Conservation (phyloP, 306 rosid genomes). For the Albizia julibrissin region DNA sequence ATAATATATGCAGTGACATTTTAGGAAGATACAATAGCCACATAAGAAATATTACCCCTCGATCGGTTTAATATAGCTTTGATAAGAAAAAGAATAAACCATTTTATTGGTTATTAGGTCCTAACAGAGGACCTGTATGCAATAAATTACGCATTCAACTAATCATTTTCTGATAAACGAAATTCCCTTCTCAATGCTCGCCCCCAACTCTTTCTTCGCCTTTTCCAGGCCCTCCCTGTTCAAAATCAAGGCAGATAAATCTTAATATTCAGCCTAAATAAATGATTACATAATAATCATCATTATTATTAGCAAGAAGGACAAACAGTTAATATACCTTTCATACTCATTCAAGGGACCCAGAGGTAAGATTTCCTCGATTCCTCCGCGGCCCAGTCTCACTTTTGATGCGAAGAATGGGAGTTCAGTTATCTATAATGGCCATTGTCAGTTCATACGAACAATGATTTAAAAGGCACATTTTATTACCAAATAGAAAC, state of each 20-base stretch:
- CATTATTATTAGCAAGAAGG: background rate
- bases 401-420: conserved; percentile 91
- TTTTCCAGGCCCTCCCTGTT: conserved; percentile 77
- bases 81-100: background rate
- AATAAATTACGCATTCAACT: background rate
- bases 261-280: background rate
- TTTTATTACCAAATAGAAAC: background rate
- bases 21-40: background rate
- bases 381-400: conserved; percentile 75
- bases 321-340: conserved; percentile 47
- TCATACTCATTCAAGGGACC: conserved; percentile 85
- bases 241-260: conserved; percentile 2
- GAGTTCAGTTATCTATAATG: conserved; percentile 73
- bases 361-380: conserved; percentile 72
- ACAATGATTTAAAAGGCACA: background rate
- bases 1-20: background rate
- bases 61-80: background rate
- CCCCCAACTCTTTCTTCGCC: conserved; percentile 76
- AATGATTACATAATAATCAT: background rate
- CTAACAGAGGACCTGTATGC: conserved; percentile 19
- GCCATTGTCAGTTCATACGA: conserved; percentile 16
- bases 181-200: conserved; percentile 78
- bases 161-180: conserved; percentile 63
- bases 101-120: background rate
- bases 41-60: background rate